Base-by-base conservation (phyloP, 306 rosid genomes). In the Vicia villosa region DNA sequence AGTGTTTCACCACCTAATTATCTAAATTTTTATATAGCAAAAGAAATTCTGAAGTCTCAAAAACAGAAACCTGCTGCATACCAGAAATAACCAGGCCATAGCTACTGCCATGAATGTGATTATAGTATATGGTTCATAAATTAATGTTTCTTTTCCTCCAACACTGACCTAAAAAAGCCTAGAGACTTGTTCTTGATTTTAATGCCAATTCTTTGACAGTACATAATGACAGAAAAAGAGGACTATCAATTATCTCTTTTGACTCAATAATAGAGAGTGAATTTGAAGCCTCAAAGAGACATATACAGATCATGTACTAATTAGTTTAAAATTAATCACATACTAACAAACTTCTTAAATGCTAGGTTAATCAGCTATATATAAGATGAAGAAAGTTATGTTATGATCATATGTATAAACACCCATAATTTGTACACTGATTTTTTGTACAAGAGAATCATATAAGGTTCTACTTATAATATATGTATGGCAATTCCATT, bases 51-150 rank as follows among this genome's bases (percentile, higher is more conserved):
- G 3, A 55, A 43, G 63, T 49, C 43, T 24, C 54, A 22, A 49
- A 56, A 66, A 16, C 59, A 72, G 16, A 40, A 47, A 66, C 69
- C 68, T 20, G 51, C 68, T 40, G n/a, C 21, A 52, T 7, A 45
- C 59, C 46, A 20, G 17, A 50, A 5, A 49, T 11, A 66, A 60
- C 30, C 15, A 46, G 51, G 1, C 21, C 20, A 46, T 46, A 49
- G 56, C 26, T 52, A 30, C 66, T 69, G 20, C 68, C 68, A 36
- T 77, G 73, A 43, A 55, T 46, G 3, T 30, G 32, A 32, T 36
- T 36, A 54, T 6, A 13, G 5, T 56, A 13, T 56, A 24, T 56
- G 37, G 62, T 56, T 56, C 38, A 56, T 56, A 14, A 24, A 56
- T 56, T 56, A 14, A 56, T 43, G 32, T 52, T 17, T 38, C 68